Conservation (phyloP, 805 yeast genomes). For the Candida coleopterorum region DNA sequence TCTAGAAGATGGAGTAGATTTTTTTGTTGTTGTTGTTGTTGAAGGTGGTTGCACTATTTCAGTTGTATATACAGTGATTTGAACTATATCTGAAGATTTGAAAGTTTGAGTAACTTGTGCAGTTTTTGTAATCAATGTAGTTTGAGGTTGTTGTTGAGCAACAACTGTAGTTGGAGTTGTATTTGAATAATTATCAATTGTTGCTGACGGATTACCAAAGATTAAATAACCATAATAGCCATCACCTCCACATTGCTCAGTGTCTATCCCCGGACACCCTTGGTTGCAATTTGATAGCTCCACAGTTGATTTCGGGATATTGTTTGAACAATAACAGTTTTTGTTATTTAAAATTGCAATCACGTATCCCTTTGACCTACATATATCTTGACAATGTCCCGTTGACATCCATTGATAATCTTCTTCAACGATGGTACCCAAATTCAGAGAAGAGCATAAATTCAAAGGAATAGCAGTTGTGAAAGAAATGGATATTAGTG, state of each 20-base stretch:
- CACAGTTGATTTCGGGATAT: slow-evolving; percentile 41
- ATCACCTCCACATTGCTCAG: slow-evolving; percentile 38
- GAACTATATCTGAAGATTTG: slow-evolving; percentile 7
- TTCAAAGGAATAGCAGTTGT: slow-evolving; percentile 1
- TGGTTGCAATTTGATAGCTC: slow-evolving; percentile 27
- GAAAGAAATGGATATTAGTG: background rate
- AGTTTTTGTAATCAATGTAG: slow-evolving; percentile 10
- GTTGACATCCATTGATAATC: slow-evolving; percentile 31
- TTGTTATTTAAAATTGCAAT: slow-evolving; percentile 50
- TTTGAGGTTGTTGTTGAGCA: slow-evolving; percentile 1
- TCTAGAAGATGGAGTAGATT: slow-evolving; percentile 11
- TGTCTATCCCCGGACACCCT: slow-evolving; percentile 41
- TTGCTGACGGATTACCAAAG: slow-evolving; percentile 18
- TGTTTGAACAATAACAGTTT: slow-evolving; percentile 60
- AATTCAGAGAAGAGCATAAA: slow-evolving; percentile 21
- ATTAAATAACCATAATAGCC: slow-evolving; percentile 54
- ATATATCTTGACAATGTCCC: slow-evolving; percentile 49
- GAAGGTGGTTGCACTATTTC: slow-evolving; percentile 11
- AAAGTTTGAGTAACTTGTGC: slow-evolving; percentile 12
- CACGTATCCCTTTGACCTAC: slow-evolving; percentile 38
- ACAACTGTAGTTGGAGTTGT: slow-evolving; percentile 5
- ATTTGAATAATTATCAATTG: slow-evolving; percentile 11
- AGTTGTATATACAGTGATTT: slow-evolving; percentile 9
- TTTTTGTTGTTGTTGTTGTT: slow-evolving; percentile 13
- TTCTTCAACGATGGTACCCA: slow-evolving; percentile 5